Base-by-base conservation (phyloP, 768 basidiomycete genomes). In the Coprinellus micaceus region DNA sequence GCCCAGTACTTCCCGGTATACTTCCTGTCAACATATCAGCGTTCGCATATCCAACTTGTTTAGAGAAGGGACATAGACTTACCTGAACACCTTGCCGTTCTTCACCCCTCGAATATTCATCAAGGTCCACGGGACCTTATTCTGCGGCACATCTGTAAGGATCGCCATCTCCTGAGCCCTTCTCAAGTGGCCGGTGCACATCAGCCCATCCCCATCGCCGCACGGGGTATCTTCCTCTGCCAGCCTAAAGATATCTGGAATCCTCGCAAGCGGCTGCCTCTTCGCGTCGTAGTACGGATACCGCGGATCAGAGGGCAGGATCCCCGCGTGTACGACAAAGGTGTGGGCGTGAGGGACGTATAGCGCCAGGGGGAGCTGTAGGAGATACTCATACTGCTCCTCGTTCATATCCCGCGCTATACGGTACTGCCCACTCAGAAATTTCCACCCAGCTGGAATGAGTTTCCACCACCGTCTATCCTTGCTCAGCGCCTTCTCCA, bases 281-380 rank as follows among this genome's bases (percentile, higher is more conserved):
- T 71, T 69, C 61, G 84, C 74, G 22, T 72, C 74, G 17, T 72
- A 67, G 26, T 80, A 61, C 19, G 64, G 66, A 58, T 76, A 80
- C 1, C 68, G 71, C 2, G 91, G 87, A 65, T 96, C 83, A 4
- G 77, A 79, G 0, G 93, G 79, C 1, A 98, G 77, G 19, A 96
- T 64, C 5, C 95, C 95, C 1, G 85, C 94, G 61, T 97, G 94
- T 1, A 86, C 90, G 46, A 95, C 77, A 71, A 84, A 85, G 0
- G 84, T 71, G 64, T 95, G 91, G 2, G 88, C 81, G 2, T 79
- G 78, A 0, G 93, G 91, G 15, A 89, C 71, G 65, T 96, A 84
- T 7, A 94, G 74, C 47, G 79, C 76, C 28, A 94, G 73, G 0
- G 95, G 94, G 0, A 94, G 71, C n/a, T 80, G 73, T 28, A 82